Conservation (phyloP, 208 protist species). For the Kentomonas sorsogonicus region DNA sequence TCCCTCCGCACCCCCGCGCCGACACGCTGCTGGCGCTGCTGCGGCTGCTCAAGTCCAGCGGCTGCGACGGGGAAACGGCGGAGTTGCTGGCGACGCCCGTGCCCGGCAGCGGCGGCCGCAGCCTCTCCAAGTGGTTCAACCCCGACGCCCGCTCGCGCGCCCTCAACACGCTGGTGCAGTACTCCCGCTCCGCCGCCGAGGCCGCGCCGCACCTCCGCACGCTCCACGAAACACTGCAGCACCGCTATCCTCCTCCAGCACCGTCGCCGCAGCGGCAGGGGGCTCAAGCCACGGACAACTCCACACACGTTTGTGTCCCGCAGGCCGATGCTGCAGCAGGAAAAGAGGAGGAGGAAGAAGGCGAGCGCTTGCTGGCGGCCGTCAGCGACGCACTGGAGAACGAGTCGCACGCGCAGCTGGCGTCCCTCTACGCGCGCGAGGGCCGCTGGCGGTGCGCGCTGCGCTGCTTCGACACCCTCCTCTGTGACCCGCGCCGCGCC, state of each 20-base stretch:
- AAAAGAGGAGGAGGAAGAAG: neutral
- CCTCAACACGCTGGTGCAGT: constrained; percentile 40
- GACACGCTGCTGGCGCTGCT: constrained; percentile 22
- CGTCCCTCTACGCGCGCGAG: constrained; percentile 39
- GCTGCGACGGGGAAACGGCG: neutral
- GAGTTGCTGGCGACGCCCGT: neutral
- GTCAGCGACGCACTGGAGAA: neutral
- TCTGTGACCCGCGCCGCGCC: constrained; percentile 24
- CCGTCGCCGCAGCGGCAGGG: neutral
- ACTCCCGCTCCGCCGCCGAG: constrained; percentile 18
- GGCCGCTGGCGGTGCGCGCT: constrained; percentile 56
- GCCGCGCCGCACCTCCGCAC: constrained; percentile 16
- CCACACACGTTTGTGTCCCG: neutral
- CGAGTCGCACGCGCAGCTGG: constrained; percentile 26
- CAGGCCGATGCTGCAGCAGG: neutral
- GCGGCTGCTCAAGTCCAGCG: constrained; percentile 15
- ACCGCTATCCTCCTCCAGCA: neutral
- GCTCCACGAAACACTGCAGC: constrained; percentile 7
- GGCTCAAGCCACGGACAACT: no score
- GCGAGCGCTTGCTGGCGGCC: neutral
- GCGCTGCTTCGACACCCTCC: constrained; percentile 35
- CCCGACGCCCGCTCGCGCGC: constrained; percentile 34
- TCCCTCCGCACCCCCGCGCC: constrained; percentile 15
- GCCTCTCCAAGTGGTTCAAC: constrained; percentile 47
- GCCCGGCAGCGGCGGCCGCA: neutral